Percentiles rank a stretch among this genome's conserved stretches.
Conservation (phyloP, 2,329 filamentous ascomycete species). For the Diaporthe sp. region DNA sequence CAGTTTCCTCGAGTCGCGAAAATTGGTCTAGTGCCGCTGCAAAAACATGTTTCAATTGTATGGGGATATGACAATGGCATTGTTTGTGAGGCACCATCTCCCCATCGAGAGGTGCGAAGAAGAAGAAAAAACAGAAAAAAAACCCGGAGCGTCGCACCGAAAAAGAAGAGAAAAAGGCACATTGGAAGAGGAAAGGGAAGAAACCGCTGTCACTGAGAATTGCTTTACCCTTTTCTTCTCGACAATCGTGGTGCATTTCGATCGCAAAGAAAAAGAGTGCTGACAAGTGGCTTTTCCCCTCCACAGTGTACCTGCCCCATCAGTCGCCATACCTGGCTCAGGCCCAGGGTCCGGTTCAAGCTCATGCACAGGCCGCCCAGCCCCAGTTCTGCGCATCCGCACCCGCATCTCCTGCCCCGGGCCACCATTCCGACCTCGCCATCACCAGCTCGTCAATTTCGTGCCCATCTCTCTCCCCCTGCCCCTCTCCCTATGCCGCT, state of each 20-base stretch:
- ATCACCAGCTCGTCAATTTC: constrained; percentile 68
- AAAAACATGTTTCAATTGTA: not conserved
- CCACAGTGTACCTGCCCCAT: constrained; percentile 56
- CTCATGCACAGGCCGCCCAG: constrained; percentile 46
- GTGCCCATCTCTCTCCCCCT: constrained; percentile 88
- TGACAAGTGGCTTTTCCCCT: constrained; percentile 28
- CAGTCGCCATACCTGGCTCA: constrained; percentile 28
- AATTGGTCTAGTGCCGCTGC: not conserved
- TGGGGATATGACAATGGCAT: not conserved
- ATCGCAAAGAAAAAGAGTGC: constrained; percentile 22
- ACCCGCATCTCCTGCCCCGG: constrained; percentile 30
- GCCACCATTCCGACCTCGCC: constrained; percentile 23
- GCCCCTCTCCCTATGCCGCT: constrained; percentile 81
- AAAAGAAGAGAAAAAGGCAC: not conserved
- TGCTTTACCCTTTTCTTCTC: not conserved
- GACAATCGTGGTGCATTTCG: not conserved
- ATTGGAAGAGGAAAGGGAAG: not conserved
- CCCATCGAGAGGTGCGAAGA: not conserved
- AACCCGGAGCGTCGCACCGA: not conserved
- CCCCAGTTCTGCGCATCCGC: constrained; percentile 31
- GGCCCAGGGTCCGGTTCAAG: constrained; percentile 45
- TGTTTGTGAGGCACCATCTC: not conserved
- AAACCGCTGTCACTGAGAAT: not conserved
- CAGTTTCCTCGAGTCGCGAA: constrained; percentile 24
- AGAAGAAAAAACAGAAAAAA: too few species aligned